Conservation (phyloP, 2,329 filamentous ascomycete genomes). For the Diaporthe caulivora region DNA sequence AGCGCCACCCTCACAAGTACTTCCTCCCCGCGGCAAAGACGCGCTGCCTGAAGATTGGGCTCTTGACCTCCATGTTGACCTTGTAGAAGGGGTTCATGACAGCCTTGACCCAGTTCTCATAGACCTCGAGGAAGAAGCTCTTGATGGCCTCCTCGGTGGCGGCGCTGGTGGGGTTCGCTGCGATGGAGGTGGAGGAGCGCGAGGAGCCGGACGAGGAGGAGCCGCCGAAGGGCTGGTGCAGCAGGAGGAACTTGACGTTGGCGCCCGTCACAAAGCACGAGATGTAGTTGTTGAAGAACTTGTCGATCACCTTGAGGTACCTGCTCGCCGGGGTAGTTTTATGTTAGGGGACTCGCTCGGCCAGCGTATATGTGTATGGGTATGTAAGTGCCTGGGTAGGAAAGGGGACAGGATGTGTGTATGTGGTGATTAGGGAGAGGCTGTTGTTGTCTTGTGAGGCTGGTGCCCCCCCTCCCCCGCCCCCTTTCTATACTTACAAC, state of each 20-base stretch:
- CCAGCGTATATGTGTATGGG: background rate
- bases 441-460: constrained; percentile 16
- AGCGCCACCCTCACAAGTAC: constrained; percentile 71
- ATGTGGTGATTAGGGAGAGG: constrained; percentile 39
- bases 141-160: constrained; percentile 96
- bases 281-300: constrained; percentile 95
- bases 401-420: background rate
- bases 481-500: constrained; percentile 72
- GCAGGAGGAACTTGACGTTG: constrained; percentile 93
- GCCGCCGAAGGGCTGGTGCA: constrained; percentile 80
- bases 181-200: constrained; percentile 77
- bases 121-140: constrained; percentile 94
- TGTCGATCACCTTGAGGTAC: constrained; percentile 97
- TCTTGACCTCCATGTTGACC: constrained; percentile 85
- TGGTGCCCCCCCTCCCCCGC: no score
- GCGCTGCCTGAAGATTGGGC: constrained; percentile 84
- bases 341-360: background rate
- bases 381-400: background rate
- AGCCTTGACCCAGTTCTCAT: constrained; percentile 96
- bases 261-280: constrained; percentile 94
- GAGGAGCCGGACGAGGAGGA: constrained; percentile 50
- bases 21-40: constrained; percentile 93
- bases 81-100: constrained; percentile 97
- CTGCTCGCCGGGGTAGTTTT: constrained; percentile 55
- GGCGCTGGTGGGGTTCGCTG: constrained; percentile 86